Base-by-base conservation (phyloP, 2,329 filamentous ascomycete genomes). In the Mariannaea elegans region DNA sequence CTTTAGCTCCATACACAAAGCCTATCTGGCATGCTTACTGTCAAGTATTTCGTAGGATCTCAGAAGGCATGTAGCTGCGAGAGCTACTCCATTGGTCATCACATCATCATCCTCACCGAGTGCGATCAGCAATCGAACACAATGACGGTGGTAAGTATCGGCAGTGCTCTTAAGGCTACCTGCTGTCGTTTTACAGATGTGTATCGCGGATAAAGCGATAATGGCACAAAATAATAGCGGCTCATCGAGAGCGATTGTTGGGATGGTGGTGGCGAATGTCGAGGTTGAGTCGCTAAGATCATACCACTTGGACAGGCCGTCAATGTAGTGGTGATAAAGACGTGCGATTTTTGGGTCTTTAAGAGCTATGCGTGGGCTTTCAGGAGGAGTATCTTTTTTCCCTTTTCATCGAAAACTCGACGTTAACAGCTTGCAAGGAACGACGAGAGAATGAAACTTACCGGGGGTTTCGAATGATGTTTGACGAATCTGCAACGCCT, bases 21-120 rank as follows among this genome's bases (percentile, higher is more conserved):
- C 1, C 0, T 2, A 19, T 24, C 13, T 5, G 23, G 23, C 32
- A 23, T 27, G 59, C 72, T 64, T 58, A 80, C 80, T 76, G 21
- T 74, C 74, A 1, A 83, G 72, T 6, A 83, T 82, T 63, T 84
- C 81, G 51, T 81, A 83, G 1, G 80, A 82, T 10, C 80, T 71
- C 13, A 84, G 62, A 3, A 84, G 67, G 64, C 81, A 83, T 1
- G 80, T 79, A 3, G 81, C 75, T 2, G 80, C 80, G 2, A 84
- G 70, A 0, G 78, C 78, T 3, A 79, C 72, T 2, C 78, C 80
- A 12, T 73, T 74, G 12, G 72, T 63, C 12, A 76, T 67, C 4
- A 72, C 65, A 2, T 67, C 53, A 13, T 74, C 72, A 2, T 69
- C 65, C 2, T 72, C 65, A 0, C 73, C 72, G 2, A 82, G 66